phyloP scores from a whole-genome alignment of 164 flowering plant species.

The Chloranthus sessilifolius region DNA sequence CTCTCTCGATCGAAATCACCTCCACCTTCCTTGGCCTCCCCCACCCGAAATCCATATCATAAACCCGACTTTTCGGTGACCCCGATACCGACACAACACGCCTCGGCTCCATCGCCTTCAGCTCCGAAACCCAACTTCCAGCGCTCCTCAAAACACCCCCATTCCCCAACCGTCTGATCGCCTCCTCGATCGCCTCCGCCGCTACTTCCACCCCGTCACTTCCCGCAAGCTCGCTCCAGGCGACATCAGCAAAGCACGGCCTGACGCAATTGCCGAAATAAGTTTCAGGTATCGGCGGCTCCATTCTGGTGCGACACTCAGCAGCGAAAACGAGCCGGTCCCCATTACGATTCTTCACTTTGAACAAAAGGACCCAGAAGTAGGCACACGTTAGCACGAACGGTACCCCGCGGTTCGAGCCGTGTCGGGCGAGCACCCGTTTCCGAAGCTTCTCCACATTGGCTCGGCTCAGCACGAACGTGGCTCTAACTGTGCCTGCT shows the following conservation, averaged over 20 bases:
- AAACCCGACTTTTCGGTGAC: constrained; percentile 7
- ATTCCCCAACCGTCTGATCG: constrained; percentile 12
- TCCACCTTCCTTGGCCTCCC: constrained; percentile 10
- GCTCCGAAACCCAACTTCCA: background rate
- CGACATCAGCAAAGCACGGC: background rate
- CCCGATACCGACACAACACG: constrained; percentile 6
- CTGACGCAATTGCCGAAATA: constrained; percentile 53
- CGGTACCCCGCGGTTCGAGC: too few relatives aligned
- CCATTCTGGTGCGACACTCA: constrained; percentile 26
- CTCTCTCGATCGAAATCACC: constrained; percentile 4
- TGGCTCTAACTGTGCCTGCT: background rate
- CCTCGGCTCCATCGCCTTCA: background rate
- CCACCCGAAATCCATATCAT: constrained; percentile 12
- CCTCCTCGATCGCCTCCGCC: constrained; percentile 18
- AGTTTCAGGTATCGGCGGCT: constrained; percentile 23
- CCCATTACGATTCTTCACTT: constrained; percentile 11
- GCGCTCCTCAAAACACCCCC: background rate
- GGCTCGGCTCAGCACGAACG: constrained; percentile 2
- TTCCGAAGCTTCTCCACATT: constrained; percentile 6
- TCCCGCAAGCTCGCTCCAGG: constrained; percentile 14
- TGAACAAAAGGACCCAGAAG: constrained; percentile 37
- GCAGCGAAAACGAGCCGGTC: constrained; percentile 20
- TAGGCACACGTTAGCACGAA: constrained; percentile 28
- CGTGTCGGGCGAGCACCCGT: constrained; percentile 1
- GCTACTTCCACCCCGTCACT: constrained; percentile 28